Evolutionary conservation across 192 early-diverging fungal species (phyloP), one percentile per base, ranked within the genome.

Genomic region (Backusella liffmaniae): DNA sequence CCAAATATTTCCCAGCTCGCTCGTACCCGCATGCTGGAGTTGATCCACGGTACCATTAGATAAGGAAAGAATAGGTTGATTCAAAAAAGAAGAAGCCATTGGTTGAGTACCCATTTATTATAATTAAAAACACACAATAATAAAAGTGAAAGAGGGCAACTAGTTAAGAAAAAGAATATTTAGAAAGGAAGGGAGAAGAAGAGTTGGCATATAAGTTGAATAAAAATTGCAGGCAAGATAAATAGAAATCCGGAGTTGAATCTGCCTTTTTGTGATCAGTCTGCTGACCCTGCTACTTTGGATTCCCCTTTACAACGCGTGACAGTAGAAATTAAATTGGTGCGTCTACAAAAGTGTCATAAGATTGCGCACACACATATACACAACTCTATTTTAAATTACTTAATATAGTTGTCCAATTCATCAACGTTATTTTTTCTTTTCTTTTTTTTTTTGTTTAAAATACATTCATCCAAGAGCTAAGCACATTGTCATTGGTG

Each of bases 191-290:
- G 56, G 56, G 56, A 62, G 56, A 59, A 44, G 42, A 21, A 62
- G 56, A 62, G 23, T 62, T 62, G 56, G 56, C 56, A 29, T 62
- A 29, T 23, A 29, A 62, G 56, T 62, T 62, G 26, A 62, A 62
- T 62, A 29, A 29, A 23, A 62, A 62, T 23, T 10, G 23, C 23
- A 62, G 53, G n/a, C 7, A n/a, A 62, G 23, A 62, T 62, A 62
- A 62, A 62, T 62, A 62, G 56, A 62, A 62, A 62, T 62, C 56
- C 56, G 56, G 56, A 62, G 56, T 62, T 62, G 56, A 62, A 62
- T 62, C 56, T 62, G 56, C 12, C 56, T 62, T 62, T 62, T 62
- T 62, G 56, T 62, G 56, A 62, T 62, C 56, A 62, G 56, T 62
- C 56, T 62, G 56, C 56, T 62, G 56, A 62, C 56, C 18, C 56